phyloP scores from a whole-genome alignment of 805 yeast genomes.

The Zygosaccharomyces siamensis region DNA sequence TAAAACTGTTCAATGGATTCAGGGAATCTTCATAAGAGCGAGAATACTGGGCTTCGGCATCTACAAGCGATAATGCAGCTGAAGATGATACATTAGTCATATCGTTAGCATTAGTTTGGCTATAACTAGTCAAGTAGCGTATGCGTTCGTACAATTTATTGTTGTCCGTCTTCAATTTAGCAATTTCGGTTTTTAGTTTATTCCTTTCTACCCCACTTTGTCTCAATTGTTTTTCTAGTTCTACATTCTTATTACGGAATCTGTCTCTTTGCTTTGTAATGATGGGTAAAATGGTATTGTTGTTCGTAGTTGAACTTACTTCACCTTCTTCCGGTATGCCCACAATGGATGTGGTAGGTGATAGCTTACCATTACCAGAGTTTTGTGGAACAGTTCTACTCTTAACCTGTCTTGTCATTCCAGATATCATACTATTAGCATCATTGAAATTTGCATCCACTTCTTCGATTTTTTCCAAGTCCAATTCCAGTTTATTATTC shows the following conservation, averaged over 20 bases:
- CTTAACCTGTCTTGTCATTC: conserved; percentile 41
- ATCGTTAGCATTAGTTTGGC: conserved; percentile 27
- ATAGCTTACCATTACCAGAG: conserved; percentile 34
- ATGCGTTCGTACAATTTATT: conserved; percentile 74
- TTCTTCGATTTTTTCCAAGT: conserved; percentile 56
- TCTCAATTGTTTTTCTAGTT: conserved; percentile 76
- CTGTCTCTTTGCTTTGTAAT: conserved; percentile 94
- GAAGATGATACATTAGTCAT: conserved; percentile 19
- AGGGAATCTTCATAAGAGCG: conserved; percentile 67
- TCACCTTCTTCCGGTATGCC: conserved; percentile 40
- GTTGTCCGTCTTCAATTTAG: conserved; percentile 65
- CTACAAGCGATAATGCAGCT: conserved; percentile 28
- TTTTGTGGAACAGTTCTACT: conserved; percentile 15
- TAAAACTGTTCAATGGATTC: conserved; percentile 79
- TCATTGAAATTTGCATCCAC: conserved; percentile 38
- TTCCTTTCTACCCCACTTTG: conserved; percentile 48
- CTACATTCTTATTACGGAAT: conserved; percentile 75
- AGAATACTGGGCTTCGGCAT: conserved; percentile 57
- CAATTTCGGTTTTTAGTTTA: conserved; percentile 62
- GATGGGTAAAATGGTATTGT: conserved; percentile 66
- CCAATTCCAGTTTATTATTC: conserved; percentile 67
- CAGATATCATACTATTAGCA: conserved; percentile 64
- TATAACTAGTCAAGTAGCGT: conserved; percentile 57
- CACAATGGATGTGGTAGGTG: conserved; percentile 51
- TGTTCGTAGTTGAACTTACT: conserved; percentile 16